Percentiles rank a stretch among this genome's conserved stretches.
Evolutionary conservation across 1,284 basidiomycete genomes (phyloP).

Genomic region (Leccinum angustisporum): DNA sequence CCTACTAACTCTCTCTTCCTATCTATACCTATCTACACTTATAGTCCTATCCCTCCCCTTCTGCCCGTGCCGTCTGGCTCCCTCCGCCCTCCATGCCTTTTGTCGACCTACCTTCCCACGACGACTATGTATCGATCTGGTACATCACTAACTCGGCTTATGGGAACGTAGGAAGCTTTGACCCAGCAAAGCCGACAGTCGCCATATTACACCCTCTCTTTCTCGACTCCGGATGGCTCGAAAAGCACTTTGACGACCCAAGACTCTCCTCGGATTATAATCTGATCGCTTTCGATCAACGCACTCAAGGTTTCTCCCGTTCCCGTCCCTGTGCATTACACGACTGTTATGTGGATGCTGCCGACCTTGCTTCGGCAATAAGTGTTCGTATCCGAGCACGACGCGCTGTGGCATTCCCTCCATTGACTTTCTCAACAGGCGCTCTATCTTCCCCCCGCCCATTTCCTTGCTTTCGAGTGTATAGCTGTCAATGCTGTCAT

Average conservation of each 20-base stretch:
- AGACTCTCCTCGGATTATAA: conserved; percentile 59
- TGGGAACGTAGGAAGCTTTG: conserved; percentile 63
- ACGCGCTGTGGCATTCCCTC: not conserved
- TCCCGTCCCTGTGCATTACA: conserved; percentile 54
- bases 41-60: conserved; percentile 1
- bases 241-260: conserved; percentile 64
- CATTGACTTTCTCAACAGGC: conserved; percentile 38
- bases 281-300: conserved; percentile 70
- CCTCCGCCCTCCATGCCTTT: conserved; percentile 55
- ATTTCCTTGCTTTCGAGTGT: conserved; percentile 65
- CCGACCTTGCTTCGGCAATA: conserved; percentile 66
- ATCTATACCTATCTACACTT: conserved; percentile 22
- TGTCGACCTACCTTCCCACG: conserved; percentile 60
- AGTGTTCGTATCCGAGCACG: conserved; percentile 43
- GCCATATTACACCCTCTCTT: conserved; percentile 66
- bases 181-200: conserved; percentile 60
- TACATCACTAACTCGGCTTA: conserved; percentile 59
- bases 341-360: conserved; percentile 74
- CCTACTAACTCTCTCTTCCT: conserved; percentile 12
- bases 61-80: conserved; percentile 7
- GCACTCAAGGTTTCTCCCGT: conserved; percentile 61
- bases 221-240: conserved; percentile 68
- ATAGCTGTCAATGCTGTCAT: conserved; percentile 53
- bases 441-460: conserved; percentile 62
- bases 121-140: conserved; percentile 69